These are phyloP conservation scores for Salvia sclarea DNA, from an alignment of 305 asterid species.

Conservation along the genomic window DNA sequence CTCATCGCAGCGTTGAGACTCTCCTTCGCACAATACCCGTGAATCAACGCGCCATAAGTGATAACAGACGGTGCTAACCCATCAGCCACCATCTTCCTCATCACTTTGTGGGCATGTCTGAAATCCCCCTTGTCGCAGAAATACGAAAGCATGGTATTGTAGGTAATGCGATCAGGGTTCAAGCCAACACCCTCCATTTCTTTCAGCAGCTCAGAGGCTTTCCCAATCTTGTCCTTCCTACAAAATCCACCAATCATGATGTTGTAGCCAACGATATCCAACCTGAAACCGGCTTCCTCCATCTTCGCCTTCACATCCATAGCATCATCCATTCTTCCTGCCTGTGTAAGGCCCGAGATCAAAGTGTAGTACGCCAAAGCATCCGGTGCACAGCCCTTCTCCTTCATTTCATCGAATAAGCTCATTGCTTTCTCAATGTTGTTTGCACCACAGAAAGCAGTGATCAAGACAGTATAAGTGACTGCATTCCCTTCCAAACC, in stretches of 20 bases:
- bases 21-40: slow-evolving; percentile 57
- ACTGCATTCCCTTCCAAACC: slow-evolving; percentile 58
- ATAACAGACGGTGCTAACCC: slow-evolving; percentile 66
- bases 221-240: slow-evolving; percentile 58
- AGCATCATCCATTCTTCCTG: slow-evolving; percentile 80
- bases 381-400: slow-evolving; percentile 59
- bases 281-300: slow-evolving; percentile 67
- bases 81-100: slow-evolving; percentile 59
- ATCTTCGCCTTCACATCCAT: slow-evolving; percentile 36
- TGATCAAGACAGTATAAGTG: slow-evolving; percentile 67
- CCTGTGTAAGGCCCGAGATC: slow-evolving; percentile 69
- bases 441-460: slow-evolving; percentile 70
- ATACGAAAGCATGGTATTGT: slow-evolving; percentile 72
- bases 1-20: slow-evolving; percentile 64
- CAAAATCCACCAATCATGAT: slow-evolving; percentile 76
- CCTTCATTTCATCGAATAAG: slow-evolving; percentile 65
- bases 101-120: slow-evolving; percentile 41
- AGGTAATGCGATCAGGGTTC: slow-evolving; percentile 72
- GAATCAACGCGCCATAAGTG: slow-evolving; percentile 76
- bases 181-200: slow-evolving; percentile 58
- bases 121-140: slow-evolving; percentile 67
- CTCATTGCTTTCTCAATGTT: slow-evolving; percentile 72
- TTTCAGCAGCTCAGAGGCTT: slow-evolving; percentile 57
- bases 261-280: slow-evolving; percentile 66
- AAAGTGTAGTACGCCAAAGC: slow-evolving; percentile 64